Evolutionary conservation across 129 eudicot genomes (phyloP).

Genomic region (Flaveria linearis): DNA sequence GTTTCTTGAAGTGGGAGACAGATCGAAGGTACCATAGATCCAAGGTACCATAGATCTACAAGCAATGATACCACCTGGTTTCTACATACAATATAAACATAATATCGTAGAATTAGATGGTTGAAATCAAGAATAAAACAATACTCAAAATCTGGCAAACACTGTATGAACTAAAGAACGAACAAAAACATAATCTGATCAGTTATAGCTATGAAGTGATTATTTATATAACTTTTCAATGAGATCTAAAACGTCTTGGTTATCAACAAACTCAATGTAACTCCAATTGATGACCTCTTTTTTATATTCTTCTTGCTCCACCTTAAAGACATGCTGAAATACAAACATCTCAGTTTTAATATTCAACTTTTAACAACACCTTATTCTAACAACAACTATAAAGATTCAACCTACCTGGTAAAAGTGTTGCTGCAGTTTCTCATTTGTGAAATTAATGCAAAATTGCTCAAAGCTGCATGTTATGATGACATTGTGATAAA

Average conservation of each 20-base stretch:
- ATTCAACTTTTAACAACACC: slow-evolving; percentile 10
- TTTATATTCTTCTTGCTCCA: slow-evolving; percentile 96
- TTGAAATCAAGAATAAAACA: background rate
- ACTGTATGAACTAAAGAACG: background rate
- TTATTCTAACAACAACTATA: slow-evolving; percentile 15
- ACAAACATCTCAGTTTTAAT: slow-evolving; percentile 15
- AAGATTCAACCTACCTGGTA: slow-evolving; percentile 66
- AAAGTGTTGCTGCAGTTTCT: slow-evolving; percentile 98
- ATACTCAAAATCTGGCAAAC: background rate
- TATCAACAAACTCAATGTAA: slow-evolving; percentile 97
- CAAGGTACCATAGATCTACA: too few relatives aligned
- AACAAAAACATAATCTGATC: background rate
- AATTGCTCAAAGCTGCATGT: slow-evolving; percentile 96
- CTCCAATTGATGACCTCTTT: slow-evolving; percentile 97
- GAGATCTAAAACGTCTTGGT: slow-evolving; percentile 98
- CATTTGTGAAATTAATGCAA: slow-evolving; percentile 94
- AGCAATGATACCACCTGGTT: too few relatives aligned
- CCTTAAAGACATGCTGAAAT: slow-evolving; percentile 95
- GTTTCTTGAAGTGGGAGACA: too few relatives aligned
- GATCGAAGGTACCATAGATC: too few relatives aligned
- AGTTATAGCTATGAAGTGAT: slow-evolving; percentile 4
- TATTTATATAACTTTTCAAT: slow-evolving; percentile 71
- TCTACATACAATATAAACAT: too few relatives aligned
- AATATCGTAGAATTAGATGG: slow-evolving; percentile 5
- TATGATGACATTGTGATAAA: slow-evolving; percentile 24